Evolutionary conservation across 2,329 filamentous ascomycete species (phyloP).

Genomic region (Colletotrichum salicis): DNA sequence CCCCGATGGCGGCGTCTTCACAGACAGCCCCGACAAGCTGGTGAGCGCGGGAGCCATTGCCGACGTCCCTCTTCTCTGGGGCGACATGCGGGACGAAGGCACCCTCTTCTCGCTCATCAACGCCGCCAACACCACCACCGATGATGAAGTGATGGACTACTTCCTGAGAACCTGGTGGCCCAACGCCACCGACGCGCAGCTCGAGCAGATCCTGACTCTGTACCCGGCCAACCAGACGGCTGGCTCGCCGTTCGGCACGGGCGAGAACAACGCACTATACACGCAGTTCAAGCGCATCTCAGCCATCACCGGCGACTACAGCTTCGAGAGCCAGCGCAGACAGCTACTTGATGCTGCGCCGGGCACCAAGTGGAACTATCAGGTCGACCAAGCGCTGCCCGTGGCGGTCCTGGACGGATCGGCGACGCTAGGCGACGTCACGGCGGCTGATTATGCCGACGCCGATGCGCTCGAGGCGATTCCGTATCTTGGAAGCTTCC

Average conservation of each 20-base stretch:
- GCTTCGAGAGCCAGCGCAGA: conserved; percentile 55
- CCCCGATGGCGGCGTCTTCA: conserved; percentile 66
- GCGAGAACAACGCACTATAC: conserved; percentile 67
- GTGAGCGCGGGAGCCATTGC: conserved; percentile 60
- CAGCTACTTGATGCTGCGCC: conserved; percentile 57
- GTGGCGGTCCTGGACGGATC: conserved; percentile 55
- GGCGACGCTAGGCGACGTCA: conserved; percentile 58
- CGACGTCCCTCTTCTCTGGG: conserved; percentile 65
- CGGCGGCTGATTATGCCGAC: conserved; percentile 63
- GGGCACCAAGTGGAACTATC: conserved; percentile 76
- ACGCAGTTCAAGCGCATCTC: conserved; percentile 72
- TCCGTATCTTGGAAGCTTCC: conserved; percentile 80
- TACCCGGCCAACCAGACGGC: conserved; percentile 58
- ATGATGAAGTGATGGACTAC: conserved; percentile 52
- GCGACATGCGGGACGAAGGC: conserved; percentile 73
- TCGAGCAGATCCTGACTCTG: conserved; percentile 65
- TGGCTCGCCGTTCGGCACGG: conserved; percentile 70
- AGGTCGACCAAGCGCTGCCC: conserved; percentile 59
- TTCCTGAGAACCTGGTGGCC: conserved; percentile 57
- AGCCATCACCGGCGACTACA: conserved; percentile 70
- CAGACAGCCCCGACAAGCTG: conserved; percentile 63
- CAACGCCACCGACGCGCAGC: conserved; percentile 50
- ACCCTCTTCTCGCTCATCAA: conserved; percentile 71
- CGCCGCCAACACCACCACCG: conserved; percentile 65
- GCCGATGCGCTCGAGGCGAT: conserved; percentile 35